Conservation (phyloP, 2,329 filamentous ascomycete species). For the Fonsecaea erecta region DNA sequence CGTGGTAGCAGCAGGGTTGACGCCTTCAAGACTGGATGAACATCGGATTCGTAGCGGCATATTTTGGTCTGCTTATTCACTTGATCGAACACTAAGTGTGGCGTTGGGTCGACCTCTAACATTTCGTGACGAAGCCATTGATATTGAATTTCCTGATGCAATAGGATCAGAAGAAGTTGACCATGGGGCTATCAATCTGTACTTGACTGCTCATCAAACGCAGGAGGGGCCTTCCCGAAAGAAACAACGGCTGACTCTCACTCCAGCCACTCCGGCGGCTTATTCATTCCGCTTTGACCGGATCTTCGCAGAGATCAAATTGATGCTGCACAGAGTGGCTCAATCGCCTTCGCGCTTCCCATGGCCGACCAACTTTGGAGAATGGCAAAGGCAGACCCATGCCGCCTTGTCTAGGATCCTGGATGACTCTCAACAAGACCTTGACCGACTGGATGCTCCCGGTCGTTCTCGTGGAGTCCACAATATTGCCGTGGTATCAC, state of each 20-base stretch:
- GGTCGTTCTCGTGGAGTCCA: background rate
- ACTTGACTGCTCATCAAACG: too few relatives aligned
- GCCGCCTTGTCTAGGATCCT: background rate
- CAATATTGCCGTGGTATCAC: background rate
- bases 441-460: background rate
- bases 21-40: too few relatives aligned
- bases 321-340: conserved; percentile 7
- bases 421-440: background rate
- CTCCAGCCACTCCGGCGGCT: background rate
- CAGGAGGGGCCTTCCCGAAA: too few relatives aligned
- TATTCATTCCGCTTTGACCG: conserved; percentile 8
- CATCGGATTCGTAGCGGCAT: background rate
- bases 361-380: conserved; percentile 3
- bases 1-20: too few relatives aligned
- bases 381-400: conserved; percentile 1
- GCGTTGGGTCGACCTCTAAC: background rate
- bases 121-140: conserved; percentile 1
- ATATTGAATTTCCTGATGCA: conserved; percentile 6
- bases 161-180: too few relatives aligned
- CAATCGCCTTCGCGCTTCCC: conserved; percentile 7
- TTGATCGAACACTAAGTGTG: conserved; percentile 3
- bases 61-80: conserved; percentile 6
- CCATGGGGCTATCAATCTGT: too few relatives aligned
- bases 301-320: conserved; percentile 7
- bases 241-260: too few relatives aligned